Base-by-base conservation (phyloP, 2,329 filamentous ascomycete genomes). In the Colletotrichum lupini region DNA sequence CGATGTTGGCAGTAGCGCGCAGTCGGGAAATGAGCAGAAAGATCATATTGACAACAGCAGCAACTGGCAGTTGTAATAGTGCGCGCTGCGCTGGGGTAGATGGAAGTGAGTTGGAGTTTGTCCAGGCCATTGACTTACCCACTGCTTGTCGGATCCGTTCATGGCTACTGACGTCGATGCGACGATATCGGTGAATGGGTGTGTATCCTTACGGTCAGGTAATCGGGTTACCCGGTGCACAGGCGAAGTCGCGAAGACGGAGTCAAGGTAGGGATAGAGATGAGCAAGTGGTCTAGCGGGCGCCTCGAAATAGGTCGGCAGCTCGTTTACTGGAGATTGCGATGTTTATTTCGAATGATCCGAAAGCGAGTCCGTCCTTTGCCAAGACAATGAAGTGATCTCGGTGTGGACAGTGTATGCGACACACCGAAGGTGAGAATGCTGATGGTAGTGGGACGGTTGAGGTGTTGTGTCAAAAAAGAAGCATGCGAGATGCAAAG, bases 81-180 rank as follows among this genome's bases (percentile, higher is more conserved):
- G 26, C 46, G 42, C 7, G 11, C 19, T 32, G 24, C 19, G 35
- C 14, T 5, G 16, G 42, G 42, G 55, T 32, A 30, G 57, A 35
- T 52, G 32, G 46, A 32, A 35, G 52, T 42, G 42, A 35, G 12
- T 9, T n/a, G 32, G 35, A 63, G 63, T 72, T 53, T 42, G 37
- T 6, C 37, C 37, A 42, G 56, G 37, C 32, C 28, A 70, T 60
- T 62, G 69, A 81, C 83, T 78, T 81, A 88, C 86, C 86, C 86
- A 88, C 75, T 86, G 81, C 80, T 89, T 88, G 78, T 87, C 85
- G 69, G 71, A 68, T 16, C 78, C 76, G 67, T 79, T 78, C 75
- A 64, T 62, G 59, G 64, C 26, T 61, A 37, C 37, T 30, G 66
- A 52, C 32, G 42, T 64, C 11, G 24, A 56, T n/a, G 60, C 28